phyloP scores from a whole-genome alignment of 371 early-diverging fungal species.

The Rhizopus arrhizus region DNA sequence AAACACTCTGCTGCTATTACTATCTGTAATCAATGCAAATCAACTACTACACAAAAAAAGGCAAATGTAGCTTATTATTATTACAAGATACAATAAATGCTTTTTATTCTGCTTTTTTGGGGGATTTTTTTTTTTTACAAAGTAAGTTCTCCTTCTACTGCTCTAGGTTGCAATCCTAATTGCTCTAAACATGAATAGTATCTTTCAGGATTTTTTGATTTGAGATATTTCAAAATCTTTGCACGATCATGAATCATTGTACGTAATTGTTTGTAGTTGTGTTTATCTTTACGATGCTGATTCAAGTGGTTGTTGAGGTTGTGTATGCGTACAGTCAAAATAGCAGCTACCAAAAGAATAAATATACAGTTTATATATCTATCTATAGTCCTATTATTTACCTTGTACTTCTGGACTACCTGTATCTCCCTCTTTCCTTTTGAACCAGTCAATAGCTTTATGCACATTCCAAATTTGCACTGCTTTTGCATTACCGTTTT shows the following conservation, averaged over 20 bases:
- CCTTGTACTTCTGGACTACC: conserved; percentile 95
- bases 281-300: conserved; percentile 82
- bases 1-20: background rate
- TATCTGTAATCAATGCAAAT: too few relatives aligned
- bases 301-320: conserved; percentile 81
- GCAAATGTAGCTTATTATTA: too few relatives aligned
- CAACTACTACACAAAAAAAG: too few relatives aligned
- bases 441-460: conserved; percentile 79
- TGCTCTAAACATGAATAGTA: conserved; percentile 71
- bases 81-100: too few relatives aligned
- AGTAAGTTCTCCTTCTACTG: conserved; percentile 62
- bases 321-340: conserved; percentile 88
- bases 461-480: conserved; percentile 77
- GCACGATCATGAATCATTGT: conserved; percentile 80
- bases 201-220: conserved; percentile 70
- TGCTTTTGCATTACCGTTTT: conserved; percentile 77
- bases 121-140: too few relatives aligned
- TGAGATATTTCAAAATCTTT: conserved; percentile 87
- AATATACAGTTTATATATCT: background rate
- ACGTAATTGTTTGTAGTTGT: conserved; percentile 82
- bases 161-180: conserved; percentile 71
- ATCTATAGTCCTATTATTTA: conserved; percentile 28
- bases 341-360: conserved; percentile 66
- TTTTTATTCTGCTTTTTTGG: too few relatives aligned
- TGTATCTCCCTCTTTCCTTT: conserved; percentile 77